Evolutionary conservation across 148 eudicot genomes (phyloP).

Genomic region (Polygonum maritimum): DNA sequence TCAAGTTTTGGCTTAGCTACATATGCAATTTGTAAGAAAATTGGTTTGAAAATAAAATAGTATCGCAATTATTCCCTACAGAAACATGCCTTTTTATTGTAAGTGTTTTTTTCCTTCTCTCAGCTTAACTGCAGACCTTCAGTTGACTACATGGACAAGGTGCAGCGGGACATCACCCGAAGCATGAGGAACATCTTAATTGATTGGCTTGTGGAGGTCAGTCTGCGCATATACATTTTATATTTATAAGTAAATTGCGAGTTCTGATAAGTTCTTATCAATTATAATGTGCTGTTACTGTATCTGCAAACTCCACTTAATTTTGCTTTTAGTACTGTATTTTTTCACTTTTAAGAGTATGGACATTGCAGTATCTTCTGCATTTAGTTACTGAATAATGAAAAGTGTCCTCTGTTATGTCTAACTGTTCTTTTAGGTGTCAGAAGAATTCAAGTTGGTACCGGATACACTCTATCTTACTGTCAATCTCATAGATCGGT

Average conservation of each 20-base stretch:
- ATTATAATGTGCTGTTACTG: not conserved
- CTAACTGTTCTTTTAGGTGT: constrained; percentile 35
- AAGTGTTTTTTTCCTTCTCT: not conserved
- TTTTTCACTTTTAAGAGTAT: not conserved
- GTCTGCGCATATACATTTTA: constrained; percentile 3
- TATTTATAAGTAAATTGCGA: not conserved
- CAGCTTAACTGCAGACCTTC: constrained; percentile 12
- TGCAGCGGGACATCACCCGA: constrained; percentile 61
- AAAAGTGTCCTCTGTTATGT: not conserved
- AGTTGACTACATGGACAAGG: constrained; percentile 56
- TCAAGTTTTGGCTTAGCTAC: not conserved
- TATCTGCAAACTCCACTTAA: not conserved
- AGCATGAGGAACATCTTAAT: constrained; percentile 75
- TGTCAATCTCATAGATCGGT: constrained; percentile 73
- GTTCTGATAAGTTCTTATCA: not conserved
- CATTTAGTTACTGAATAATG: not conserved
- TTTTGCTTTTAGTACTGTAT: too few relatives aligned
- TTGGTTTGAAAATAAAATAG: not conserved
- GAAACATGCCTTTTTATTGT: not conserved
- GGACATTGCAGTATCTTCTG: not conserved
- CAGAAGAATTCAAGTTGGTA: constrained; percentile 75
- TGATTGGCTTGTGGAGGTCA: constrained; percentile 96
- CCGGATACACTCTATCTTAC: constrained; percentile 93
- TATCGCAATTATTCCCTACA: not conserved
- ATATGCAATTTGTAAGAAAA: not conserved